These are phyloP conservation scores for Cytospora piceicola DNA, from an alignment of 2,329 filamentous ascomycete species.

Conservation along the genomic window DNA sequence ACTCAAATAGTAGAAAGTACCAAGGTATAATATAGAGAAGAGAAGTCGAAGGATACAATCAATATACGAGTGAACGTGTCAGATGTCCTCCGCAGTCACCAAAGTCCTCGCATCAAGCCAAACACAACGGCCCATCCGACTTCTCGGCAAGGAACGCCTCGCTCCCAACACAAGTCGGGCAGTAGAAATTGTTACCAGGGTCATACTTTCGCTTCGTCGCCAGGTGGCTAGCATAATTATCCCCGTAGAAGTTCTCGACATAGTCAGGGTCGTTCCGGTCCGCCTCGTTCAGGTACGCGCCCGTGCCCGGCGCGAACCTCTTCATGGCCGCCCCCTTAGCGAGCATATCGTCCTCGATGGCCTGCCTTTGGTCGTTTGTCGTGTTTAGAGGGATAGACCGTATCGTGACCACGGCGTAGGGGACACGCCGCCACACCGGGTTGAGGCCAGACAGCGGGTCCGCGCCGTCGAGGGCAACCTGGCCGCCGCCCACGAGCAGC, in stretches of 20 bases:
- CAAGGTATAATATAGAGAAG: too few relatives aligned
- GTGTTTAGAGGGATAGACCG: not conserved
- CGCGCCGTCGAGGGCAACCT: not conserved
- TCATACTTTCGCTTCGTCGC: conserved; percentile 47
- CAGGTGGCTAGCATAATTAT: conserved; percentile 38
- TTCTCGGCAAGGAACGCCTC: not conserved
- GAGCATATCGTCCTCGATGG: not conserved
- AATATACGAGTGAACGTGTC: too few relatives aligned
- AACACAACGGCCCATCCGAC: not conserved
- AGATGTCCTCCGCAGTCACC: too few relatives aligned
- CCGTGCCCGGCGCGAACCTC: conserved; percentile 23
- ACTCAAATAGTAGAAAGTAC: too few relatives aligned
- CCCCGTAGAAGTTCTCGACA: conserved; percentile 40
- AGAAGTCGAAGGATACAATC: too few relatives aligned
- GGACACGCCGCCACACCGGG: not conserved
- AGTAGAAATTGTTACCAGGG: conserved; percentile 29
- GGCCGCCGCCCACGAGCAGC: conserved; percentile 4
- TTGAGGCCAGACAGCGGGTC: not conserved
- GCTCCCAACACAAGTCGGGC: conserved; percentile 1
- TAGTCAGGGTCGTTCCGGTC: conserved; percentile 41
- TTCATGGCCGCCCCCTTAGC: conserved; percentile 4
- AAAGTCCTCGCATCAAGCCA: too few relatives aligned
- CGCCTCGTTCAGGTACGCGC: conserved; percentile 46
- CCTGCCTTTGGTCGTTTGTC: not conserved
- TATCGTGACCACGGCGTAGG: not conserved